Evolutionary conservation across 148 eudicot genomes (phyloP).

Genomic region (Chenopodium album): DNA sequence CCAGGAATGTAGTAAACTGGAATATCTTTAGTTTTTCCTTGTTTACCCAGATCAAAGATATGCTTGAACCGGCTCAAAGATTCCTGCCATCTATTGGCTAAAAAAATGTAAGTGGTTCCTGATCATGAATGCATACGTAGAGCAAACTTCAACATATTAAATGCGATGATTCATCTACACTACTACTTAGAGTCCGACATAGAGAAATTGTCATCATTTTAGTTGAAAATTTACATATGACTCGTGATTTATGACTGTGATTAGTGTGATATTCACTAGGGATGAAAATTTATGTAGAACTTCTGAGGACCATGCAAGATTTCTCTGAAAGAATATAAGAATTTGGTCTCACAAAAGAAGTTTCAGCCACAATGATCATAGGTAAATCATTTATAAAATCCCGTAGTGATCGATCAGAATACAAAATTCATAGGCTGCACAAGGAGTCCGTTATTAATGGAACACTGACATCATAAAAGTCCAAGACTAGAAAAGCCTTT

Average conservation of each 20-base stretch:
- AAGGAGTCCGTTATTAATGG: background rate
- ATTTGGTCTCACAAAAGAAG: background rate
- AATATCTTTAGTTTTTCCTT: conserved; percentile 43
- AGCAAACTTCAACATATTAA: background rate
- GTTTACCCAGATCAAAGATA: conserved; percentile 62
- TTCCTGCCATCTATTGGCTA: conserved; percentile 75
- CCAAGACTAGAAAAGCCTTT: background rate
- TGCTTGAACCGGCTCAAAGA: conserved; percentile 80
- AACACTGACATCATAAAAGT: background rate
- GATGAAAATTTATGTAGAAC: background rate
- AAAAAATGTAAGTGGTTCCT: conserved; percentile 24
- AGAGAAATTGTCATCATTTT: background rate
- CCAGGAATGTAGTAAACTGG: conserved; percentile 67
- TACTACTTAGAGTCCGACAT: background rate
- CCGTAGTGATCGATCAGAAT: background rate
- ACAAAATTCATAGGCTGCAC: background rate
- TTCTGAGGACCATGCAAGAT: background rate
- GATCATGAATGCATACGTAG: background rate
- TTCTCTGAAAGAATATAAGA: background rate
- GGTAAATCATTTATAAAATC: background rate
- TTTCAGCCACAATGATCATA: background rate
- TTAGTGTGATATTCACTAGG: background rate
- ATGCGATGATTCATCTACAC: conserved; percentile 5
- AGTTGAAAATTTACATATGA: background rate
- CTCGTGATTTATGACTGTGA: background rate